A percentile compares a stretch with the other conserved stretches of the same genome.
Evolutionary conservation across 257 asterid genomes (phyloP).

Genomic region (Rubia yunnanensis): DNA sequence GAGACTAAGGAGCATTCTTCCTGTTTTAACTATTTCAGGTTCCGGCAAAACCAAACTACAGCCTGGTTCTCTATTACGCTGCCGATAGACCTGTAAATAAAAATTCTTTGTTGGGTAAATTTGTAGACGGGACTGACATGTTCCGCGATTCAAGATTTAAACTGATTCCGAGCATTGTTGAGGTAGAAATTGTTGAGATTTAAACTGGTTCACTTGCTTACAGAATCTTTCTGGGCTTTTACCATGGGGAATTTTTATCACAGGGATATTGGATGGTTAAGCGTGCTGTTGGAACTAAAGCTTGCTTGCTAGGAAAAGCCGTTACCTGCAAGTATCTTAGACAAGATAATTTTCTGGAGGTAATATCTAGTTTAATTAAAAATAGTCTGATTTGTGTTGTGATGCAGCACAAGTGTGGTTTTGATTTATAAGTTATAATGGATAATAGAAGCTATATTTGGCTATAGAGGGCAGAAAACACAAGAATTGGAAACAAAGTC

Average conservation of each 20-base stretch:
- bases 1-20: conserved; percentile 5
- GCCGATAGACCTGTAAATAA: conserved; percentile 78
- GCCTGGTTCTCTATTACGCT: conserved; percentile 89
- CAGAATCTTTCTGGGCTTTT: conserved; percentile 1
- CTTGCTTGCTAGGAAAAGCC: conserved; percentile 95
- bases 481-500: no score
- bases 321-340: conserved; percentile 86
- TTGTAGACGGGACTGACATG: conserved; percentile 74
- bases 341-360: conserved; percentile 98
- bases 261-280: conserved; percentile 99
- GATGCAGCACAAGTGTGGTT: neutral
- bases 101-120: conserved; percentile 72
- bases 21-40: conserved; percentile 50
- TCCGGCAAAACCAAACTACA: conserved; percentile 94
- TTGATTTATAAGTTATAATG: neutral
- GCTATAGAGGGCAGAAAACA: no score
- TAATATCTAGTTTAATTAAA: conserved; percentile 20
- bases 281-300: conserved; percentile 98
- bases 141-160: conserved; percentile 94
- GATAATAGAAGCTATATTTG: no score
- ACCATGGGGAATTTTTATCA: neutral
- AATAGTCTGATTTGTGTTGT: neutral
- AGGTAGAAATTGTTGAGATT: conserved; percentile 46
- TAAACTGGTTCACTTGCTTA: neutral
- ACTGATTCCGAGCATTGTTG: conserved; percentile 92